Conservation (phyloP, 352 stramenopile species). For the Phytophthora vignae region DNA sequence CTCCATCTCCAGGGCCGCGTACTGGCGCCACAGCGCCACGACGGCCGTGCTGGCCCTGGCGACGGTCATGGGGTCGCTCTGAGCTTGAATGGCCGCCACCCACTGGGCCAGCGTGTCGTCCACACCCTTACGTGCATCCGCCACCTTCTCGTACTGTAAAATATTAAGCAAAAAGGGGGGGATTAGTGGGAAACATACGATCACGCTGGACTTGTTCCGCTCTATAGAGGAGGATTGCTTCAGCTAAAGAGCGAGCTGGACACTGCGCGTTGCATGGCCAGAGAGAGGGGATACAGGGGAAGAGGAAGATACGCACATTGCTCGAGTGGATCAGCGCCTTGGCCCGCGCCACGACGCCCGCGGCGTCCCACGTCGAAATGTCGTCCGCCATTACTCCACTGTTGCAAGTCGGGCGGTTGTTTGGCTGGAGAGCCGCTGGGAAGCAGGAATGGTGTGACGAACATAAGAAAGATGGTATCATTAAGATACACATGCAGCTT, state of each 20-base stretch:
- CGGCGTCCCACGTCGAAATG: constrained; percentile 54
- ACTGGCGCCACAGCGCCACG: constrained; percentile 59
- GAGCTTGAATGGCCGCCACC: constrained; percentile 31
- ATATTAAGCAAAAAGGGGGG: constrained; percentile 5
- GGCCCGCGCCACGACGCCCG: constrained; percentile 59
- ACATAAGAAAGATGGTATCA: neutral
- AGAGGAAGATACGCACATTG: constrained; percentile 64
- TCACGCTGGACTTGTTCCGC: no score
- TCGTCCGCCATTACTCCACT: constrained; percentile 34
- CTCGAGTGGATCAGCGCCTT: constrained; percentile 78
- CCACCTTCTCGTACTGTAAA: constrained; percentile 74
- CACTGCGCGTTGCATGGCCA: neutral
- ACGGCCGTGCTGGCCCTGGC: constrained; percentile 39
- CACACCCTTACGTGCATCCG: constrained; percentile 59
- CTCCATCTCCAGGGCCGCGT: constrained; percentile 81
- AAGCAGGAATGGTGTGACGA: neutral
- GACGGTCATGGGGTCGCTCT: constrained; percentile 17
- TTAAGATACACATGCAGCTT: no score
- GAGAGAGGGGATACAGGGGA: constrained; percentile 9
- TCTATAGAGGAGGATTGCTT: neutral
- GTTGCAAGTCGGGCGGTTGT: constrained; percentile 17
- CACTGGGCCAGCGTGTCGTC: constrained; percentile 58
- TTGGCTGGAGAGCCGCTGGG: constrained; percentile 20
- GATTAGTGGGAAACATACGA: constrained; percentile 7
- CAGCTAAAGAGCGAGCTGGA: constrained; percentile 15